Conservation (phyloP, 176 grass and related monocot species). For the bread wheat (Triticum aestivum) region DNA sequence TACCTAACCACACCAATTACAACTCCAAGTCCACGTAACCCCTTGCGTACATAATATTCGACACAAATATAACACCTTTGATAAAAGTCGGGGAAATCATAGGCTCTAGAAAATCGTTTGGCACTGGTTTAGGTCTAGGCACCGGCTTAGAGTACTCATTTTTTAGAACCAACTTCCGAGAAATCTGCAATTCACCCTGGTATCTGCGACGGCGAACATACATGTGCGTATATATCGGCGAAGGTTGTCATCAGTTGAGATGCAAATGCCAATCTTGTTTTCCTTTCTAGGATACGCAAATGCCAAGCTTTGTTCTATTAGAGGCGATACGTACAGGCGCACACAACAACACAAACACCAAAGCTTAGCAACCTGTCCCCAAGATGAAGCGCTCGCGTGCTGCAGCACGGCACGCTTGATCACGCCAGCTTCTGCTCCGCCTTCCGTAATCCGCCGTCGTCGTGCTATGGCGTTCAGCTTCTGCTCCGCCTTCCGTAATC, state of each 20-base stretch:
- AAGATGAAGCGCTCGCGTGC: conserved; percentile 12
- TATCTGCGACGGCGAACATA: too few species aligned
- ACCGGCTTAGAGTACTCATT: too few species aligned
- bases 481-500: not conserved
- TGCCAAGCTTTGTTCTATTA: conserved; percentile 20
- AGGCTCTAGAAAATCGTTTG: too few species aligned
- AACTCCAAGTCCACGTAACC: too few species aligned
- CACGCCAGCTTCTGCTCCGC: not conserved
- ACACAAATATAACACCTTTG: too few species aligned
- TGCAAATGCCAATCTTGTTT: too few species aligned
- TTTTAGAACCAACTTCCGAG: too few species aligned
- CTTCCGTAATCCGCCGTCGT: not conserved
- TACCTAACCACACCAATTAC: too few species aligned
- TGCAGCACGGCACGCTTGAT: not conserved
- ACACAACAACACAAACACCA: not conserved
- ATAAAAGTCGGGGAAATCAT: too few species aligned
- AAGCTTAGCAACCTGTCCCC: not conserved
- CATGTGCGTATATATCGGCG: not conserved
- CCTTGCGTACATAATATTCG: too few species aligned
- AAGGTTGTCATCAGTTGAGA: not conserved
- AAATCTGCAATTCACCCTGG: too few species aligned
- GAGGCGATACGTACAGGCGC: not conserved
- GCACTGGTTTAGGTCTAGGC: too few species aligned
- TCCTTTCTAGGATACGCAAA: not conserved
- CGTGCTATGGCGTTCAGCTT: not conserved